Conservation (phyloP, 1,139 yeast genomes). For the Hyphopichia fennica region DNA sequence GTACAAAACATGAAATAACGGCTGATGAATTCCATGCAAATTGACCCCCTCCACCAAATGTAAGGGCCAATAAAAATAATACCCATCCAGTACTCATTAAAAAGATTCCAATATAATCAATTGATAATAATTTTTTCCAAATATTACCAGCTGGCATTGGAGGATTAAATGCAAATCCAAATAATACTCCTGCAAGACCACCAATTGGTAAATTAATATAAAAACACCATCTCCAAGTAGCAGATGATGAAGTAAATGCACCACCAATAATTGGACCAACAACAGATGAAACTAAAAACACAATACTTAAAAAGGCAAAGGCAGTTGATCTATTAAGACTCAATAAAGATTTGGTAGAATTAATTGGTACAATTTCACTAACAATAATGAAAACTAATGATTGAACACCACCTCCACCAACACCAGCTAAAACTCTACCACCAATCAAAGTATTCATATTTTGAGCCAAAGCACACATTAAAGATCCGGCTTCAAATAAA, state of each 20-base stretch:
- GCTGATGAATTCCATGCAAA: conserved; percentile 13
- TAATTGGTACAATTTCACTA: conserved; percentile 30
- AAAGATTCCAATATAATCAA: conserved; percentile 52
- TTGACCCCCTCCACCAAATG: conserved; percentile 48
- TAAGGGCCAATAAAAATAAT: conserved; percentile 47
- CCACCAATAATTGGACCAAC: conserved; percentile 28
- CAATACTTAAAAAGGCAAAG: conserved; percentile 19
- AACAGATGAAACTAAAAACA: conserved; percentile 23
- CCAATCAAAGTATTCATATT: conserved; percentile 38
- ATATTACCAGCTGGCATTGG: conserved; percentile 13
- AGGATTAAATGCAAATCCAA: conserved; percentile 15
- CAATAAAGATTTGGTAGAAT: conserved; percentile 8
- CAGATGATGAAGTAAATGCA: conserved; percentile 41
- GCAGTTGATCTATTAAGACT: conserved; percentile 17
- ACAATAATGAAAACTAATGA: conserved; percentile 25
- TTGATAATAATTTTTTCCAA: conserved; percentile 15
- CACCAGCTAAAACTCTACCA: conserved; percentile 36
- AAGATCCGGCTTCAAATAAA: conserved; percentile 28
- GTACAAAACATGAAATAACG: conserved; percentile 11
- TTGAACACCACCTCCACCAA: conserved; percentile 36
- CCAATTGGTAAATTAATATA: conserved; percentile 51
- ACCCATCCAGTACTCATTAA: conserved; percentile 43
- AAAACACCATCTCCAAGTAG: conserved; percentile 80
- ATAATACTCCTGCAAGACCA: conserved; percentile 15
- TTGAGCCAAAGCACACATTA: conserved; percentile 37